A percentile compares a stretch with the other conserved stretches of the same genome.
phyloP scores from a whole-genome alignment of 2,329 filamentous ascomycete genomes.

The Aspergillus neoniger region DNA sequence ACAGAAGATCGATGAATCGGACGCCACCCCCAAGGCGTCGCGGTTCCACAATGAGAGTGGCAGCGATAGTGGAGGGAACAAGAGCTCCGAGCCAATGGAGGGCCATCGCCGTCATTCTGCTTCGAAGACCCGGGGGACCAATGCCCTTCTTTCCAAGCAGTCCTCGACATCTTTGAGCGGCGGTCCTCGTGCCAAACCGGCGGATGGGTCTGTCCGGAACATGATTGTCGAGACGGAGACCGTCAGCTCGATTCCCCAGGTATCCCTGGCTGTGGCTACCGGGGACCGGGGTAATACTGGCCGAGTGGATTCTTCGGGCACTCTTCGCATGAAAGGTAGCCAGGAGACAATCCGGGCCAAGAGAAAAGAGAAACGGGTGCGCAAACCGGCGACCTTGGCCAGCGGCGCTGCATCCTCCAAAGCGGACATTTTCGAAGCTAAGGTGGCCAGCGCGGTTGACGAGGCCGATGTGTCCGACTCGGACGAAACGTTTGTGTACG shows the following conservation, averaged over 20 bases:
- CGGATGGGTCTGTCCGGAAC: slow-evolving; percentile 76
- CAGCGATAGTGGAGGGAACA: slow-evolving; percentile 53
- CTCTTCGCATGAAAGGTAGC: slow-evolving; percentile 81
- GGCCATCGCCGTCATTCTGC: slow-evolving; percentile 38
- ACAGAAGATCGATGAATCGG: slow-evolving; percentile 37
- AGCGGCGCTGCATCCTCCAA: slow-evolving; percentile 75
- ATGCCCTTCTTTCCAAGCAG: slow-evolving; percentile 61
- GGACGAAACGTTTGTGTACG: slow-evolving; percentile 98
- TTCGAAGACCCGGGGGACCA: slow-evolving; percentile 48
- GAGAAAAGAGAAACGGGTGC: slow-evolving; percentile 84
- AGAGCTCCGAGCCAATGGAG: slow-evolving; percentile 39
- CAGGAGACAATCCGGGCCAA: slow-evolving; percentile 94
- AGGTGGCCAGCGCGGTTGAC: slow-evolving; percentile 92
- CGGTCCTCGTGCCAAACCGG: slow-evolving; percentile 62
- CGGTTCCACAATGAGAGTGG: slow-evolving; percentile 61
- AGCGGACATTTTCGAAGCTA: slow-evolving; percentile 96
- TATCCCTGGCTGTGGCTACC: slow-evolving; percentile 66
- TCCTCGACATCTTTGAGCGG: slow-evolving; percentile 66
- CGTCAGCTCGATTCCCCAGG: slow-evolving; percentile 84
- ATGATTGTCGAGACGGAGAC: slow-evolving; percentile 99
- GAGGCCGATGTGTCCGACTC: slow-evolving; percentile 96
- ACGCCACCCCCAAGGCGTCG: slow-evolving; percentile 42
- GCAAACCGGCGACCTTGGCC: slow-evolving; percentile 66
- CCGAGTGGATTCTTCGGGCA: slow-evolving; percentile 64
- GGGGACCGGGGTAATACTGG: slow-evolving; percentile 60